A percentile compares a stretch with the other conserved stretches of the same genome.
These are phyloP conservation scores for Entonaema liquescens DNA, from an alignment of 495 filamentous ascomycete genomes.

Conservation along the genomic window DNA sequence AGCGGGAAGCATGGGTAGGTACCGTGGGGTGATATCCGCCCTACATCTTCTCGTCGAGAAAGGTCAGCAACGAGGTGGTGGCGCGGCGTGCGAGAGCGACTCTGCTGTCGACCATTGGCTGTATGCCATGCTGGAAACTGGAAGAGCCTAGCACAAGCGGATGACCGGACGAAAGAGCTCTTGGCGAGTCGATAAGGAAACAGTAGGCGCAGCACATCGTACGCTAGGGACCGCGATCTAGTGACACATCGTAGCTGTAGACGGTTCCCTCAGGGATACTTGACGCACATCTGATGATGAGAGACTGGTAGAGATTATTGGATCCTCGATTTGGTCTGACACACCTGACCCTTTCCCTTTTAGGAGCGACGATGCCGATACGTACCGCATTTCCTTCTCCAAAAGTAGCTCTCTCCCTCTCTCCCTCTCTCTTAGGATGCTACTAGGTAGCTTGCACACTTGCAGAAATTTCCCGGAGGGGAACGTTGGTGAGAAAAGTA, in stretches of 20 bases:
- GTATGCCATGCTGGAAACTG: conserved; percentile 29
- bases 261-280: conserved; percentile 44
- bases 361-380: conserved; percentile 38
- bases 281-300: conserved; percentile 43
- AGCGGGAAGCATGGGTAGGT: conserved; percentile 36
- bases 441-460: conserved; percentile 14
- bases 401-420: conserved; percentile 22
- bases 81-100: conserved; percentile 35
- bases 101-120: conserved; percentile 40
- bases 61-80: conserved; percentile 42
- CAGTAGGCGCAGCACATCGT: conserved; percentile 38
- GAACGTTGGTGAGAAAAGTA: conserved; percentile 15
- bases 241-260: conserved; percentile 41
- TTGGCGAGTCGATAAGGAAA: conserved; percentile 45
- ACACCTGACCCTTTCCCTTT: conserved; percentile 43
- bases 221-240: conserved; percentile 43
- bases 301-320: conserved; percentile 36
- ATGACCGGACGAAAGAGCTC: conserved; percentile 35
- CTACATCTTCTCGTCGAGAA: conserved; percentile 37
- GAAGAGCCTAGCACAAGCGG: conserved; percentile 40
- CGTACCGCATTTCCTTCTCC: conserved; percentile 28
- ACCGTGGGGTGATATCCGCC: conserved; percentile 43
- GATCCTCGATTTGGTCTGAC: conserved; percentile 41
- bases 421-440: neutral
- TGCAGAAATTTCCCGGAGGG: conserved; percentile 20